A percentile compares a stretch with the other conserved stretches of the same genome.
Conservation (phyloP, 2,329 filamentous ascomycete species). For the Fusarium nelsonii region DNA sequence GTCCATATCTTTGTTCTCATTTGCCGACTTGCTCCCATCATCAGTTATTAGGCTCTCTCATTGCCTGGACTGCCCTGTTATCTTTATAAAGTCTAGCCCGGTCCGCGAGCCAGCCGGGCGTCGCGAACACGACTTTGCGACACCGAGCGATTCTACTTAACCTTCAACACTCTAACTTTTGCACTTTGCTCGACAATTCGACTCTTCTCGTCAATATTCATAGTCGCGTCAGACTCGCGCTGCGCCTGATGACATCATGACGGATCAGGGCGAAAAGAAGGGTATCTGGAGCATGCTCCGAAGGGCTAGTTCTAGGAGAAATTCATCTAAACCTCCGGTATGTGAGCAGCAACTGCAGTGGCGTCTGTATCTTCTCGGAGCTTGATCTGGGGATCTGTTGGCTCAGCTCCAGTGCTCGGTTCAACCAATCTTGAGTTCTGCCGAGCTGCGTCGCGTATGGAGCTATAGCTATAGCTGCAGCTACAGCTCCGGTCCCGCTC, state of each 20-base stretch:
- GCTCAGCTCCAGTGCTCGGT: background rate
- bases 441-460: constrained; percentile 14
- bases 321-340: constrained; percentile 42
- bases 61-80: constrained; percentile 9
- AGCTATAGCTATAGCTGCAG: constrained; percentile 32
- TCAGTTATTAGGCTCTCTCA: constrained; percentile 11
- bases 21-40: constrained; percentile 6
- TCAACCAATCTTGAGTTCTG: constrained; percentile 22
- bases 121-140: constrained; percentile 38
- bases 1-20: constrained; percentile 3
- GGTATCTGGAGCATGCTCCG: constrained; percentile 65
- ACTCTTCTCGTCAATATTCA: constrained; percentile 9
- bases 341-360: constrained; percentile 16
- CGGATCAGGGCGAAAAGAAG: constrained; percentile 55
- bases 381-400: background rate
- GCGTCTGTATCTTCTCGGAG: background rate
- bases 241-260: constrained; percentile 49
- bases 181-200: constrained; percentile 4
- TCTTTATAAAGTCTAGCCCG: constrained; percentile 19
- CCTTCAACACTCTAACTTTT: background rate
- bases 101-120: constrained; percentile 28
- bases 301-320: constrained; percentile 56
- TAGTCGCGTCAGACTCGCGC: constrained; percentile 32
- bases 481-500: constrained; percentile 25
- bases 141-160: constrained; percentile 7